phyloP scores from a whole-genome alignment of 441 rosid genomes.

The Populus hybrid region DNA sequence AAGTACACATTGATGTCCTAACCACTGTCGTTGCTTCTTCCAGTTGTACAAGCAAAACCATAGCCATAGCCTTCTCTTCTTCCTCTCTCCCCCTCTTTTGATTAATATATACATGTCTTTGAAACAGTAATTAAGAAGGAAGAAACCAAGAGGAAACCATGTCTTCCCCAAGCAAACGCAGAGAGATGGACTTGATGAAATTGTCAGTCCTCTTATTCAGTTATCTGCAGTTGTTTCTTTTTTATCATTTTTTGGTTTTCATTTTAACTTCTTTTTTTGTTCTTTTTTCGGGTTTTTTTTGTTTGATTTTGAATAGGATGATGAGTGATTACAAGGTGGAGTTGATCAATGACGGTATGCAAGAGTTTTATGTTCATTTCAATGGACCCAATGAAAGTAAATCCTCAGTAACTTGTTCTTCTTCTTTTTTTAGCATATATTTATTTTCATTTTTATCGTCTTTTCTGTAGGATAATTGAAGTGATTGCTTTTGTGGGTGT shows the following conservation, averaged over 20 bases:
- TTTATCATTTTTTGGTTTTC: background rate
- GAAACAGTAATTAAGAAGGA: background rate
- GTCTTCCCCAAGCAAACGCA: conserved; percentile 86
- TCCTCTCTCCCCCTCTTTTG: conserved; percentile 18
- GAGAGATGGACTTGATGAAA: conserved; percentile 86
- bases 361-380: no score
- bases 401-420: no score
- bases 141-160: conserved; percentile 25
- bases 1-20: background rate
- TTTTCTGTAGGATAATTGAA: background rate
- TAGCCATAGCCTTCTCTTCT: background rate
- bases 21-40: conserved; percentile 6
- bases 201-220: conserved; percentile 35
- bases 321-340: conserved; percentile 35
- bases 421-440: no score
- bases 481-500: background rate
- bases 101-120: background rate
- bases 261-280: background rate
- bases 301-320: conserved; percentile 44
- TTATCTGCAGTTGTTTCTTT: background rate
- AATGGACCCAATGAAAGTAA: no score
- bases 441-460: no score
- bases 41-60: conserved; percentile 15
- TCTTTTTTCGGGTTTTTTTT: background rate
- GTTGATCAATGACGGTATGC: no score